phyloP scores from a whole-genome alignment of 768 basidiomycete genomes.

The Pisolithus orientalis region DNA sequence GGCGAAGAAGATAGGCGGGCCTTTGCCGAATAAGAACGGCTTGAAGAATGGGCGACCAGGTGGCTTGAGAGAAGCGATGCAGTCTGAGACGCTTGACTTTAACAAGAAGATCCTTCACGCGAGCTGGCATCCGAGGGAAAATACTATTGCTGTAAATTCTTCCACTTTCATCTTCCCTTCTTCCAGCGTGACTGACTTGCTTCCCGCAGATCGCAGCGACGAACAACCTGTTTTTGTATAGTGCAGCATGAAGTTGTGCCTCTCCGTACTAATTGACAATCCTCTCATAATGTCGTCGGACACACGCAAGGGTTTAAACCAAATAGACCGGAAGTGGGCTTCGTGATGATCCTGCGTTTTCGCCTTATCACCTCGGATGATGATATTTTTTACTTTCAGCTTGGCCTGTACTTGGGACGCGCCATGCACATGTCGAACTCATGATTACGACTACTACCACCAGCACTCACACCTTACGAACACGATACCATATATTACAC shows the following conservation, averaged over 20 bases:
- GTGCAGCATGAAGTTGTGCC: slow-evolving; percentile 26
- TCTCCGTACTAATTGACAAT: not conserved
- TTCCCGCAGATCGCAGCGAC: not conserved
- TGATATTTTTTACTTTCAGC: slow-evolving; percentile 7
- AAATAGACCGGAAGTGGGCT: slow-evolving; percentile 8
- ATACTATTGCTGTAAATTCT: slow-evolving; percentile 86
- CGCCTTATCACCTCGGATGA: slow-evolving; percentile 17
- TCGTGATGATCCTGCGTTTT: slow-evolving; percentile 11
- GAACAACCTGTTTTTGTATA: slow-evolving; percentile 11
- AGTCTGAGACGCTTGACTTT: slow-evolving; percentile 81
- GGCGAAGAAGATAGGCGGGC: slow-evolving; percentile 96
- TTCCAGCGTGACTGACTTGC: not conserved
- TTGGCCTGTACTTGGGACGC: slow-evolving; percentile 16
- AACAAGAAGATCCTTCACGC: slow-evolving; percentile 97
- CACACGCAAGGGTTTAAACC: slow-evolving; percentile 8
- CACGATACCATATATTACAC: slow-evolving; percentile 23
- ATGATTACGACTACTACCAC: slow-evolving; percentile 17
- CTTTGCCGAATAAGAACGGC: slow-evolving; percentile 61
- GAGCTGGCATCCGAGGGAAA: slow-evolving; percentile 97
- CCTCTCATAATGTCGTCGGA: slow-evolving; percentile 1
- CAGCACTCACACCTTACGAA: slow-evolving; percentile 22
- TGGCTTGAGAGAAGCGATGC: slow-evolving; percentile 75
- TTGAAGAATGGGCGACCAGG: slow-evolving; percentile 75
- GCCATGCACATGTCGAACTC: slow-evolving; percentile 23
- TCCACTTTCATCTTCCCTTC: slow-evolving; percentile 26